Conservation (phyloP, 2,329 filamentous ascomycete species). For the Nemania sp. region DNA sequence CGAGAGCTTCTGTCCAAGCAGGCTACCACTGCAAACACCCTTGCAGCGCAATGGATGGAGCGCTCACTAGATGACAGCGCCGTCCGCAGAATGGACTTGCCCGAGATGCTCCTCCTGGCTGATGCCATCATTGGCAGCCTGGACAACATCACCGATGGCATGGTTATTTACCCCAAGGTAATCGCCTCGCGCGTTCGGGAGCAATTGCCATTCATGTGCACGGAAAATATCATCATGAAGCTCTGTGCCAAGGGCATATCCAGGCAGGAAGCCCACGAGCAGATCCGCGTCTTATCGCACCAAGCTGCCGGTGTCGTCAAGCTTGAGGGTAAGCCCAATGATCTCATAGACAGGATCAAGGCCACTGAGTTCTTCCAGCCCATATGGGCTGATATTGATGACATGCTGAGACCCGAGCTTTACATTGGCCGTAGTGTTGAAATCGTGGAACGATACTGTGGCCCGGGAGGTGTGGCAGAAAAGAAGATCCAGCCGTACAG, state of each 20-base stretch:
- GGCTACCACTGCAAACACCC: slow-evolving; percentile 71
- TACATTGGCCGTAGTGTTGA: slow-evolving; percentile 59
- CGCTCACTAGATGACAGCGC: slow-evolving; percentile 82
- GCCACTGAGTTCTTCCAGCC: too few relatives aligned
- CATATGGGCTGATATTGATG: too few relatives aligned
- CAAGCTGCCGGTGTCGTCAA: too few relatives aligned
- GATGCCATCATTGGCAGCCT: slow-evolving; percentile 75
- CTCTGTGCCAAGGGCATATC: too few relatives aligned
- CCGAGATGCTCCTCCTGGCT: slow-evolving; percentile 70
- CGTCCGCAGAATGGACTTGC: slow-evolving; percentile 60
- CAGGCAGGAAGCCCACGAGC: too few relatives aligned
- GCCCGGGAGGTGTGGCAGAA: slow-evolving; percentile 54
- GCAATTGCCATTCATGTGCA: slow-evolving; percentile 85
- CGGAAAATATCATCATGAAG: slow-evolving; percentile 48
- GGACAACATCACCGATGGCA: slow-evolving; percentile 75
- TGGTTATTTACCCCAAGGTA: slow-evolving; percentile 82
- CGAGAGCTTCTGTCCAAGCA: slow-evolving; percentile 51
- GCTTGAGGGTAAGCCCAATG: too few relatives aligned
- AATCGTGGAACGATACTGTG: slow-evolving; percentile 61
- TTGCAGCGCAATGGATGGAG: slow-evolving; percentile 75
- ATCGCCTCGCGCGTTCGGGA: slow-evolving; percentile 75
- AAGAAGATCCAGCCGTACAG: slow-evolving; percentile 55
- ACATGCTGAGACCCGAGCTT: too few relatives aligned
- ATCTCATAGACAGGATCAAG: too few relatives aligned
- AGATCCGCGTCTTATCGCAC: too few relatives aligned